Percentiles rank a stretch among this genome's conserved stretches.
These are phyloP conservation scores for Nemania bipapillata DNA, from an alignment of 2,329 filamentous ascomycete genomes.

Conservation along the genomic window DNA sequence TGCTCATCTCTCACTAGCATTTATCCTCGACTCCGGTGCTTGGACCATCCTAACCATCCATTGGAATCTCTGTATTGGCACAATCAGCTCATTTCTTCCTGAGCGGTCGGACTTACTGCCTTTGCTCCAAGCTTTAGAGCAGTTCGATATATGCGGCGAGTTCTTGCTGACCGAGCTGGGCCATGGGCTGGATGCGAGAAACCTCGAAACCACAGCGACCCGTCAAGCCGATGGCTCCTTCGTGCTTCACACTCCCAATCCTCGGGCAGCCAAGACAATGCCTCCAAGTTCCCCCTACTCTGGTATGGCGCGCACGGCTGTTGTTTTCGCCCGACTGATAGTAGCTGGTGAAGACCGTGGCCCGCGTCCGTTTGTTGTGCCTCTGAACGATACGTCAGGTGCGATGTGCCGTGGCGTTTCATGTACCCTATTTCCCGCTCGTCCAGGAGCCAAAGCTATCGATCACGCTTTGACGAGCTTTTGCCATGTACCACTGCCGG, in stretches of 20 bases:
- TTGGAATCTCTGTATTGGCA: not conserved
- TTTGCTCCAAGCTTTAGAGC: slow-evolving; percentile 12
- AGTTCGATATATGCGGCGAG: slow-evolving; percentile 11
- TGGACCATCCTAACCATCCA: not conserved
- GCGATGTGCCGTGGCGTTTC: slow-evolving; percentile 15
- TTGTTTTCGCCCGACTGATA: slow-evolving; percentile 16
- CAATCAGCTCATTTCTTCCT: slow-evolving; percentile 14
- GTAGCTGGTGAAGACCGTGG: slow-evolving; percentile 4
- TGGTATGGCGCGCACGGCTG: slow-evolving; percentile 11
- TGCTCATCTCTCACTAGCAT: slow-evolving; percentile 14
- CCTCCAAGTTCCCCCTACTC: slow-evolving; percentile 1
- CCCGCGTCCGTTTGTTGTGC: slow-evolving; percentile 6
- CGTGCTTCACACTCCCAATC: slow-evolving; percentile 16
- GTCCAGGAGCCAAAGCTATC: slow-evolving; percentile 19
- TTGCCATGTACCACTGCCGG: slow-evolving; percentile 16
- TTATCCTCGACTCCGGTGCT: slow-evolving; percentile 16
- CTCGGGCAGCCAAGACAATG: slow-evolving; percentile 14
- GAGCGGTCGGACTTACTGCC: slow-evolving; percentile 8
- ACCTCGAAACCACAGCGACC: slow-evolving; percentile 10
- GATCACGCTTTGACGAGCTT: slow-evolving; percentile 19
- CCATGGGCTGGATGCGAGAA: slow-evolving; percentile 13
- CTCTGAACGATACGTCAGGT: slow-evolving; percentile 14
- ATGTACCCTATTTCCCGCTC: slow-evolving; percentile 18
- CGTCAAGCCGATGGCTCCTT: slow-evolving; percentile 12
- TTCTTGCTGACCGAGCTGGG: slow-evolving; percentile 16